These are phyloP conservation scores for Arctium lappa DNA, from an alignment of 129 eudicot genomes.

Conservation along the genomic window DNA sequence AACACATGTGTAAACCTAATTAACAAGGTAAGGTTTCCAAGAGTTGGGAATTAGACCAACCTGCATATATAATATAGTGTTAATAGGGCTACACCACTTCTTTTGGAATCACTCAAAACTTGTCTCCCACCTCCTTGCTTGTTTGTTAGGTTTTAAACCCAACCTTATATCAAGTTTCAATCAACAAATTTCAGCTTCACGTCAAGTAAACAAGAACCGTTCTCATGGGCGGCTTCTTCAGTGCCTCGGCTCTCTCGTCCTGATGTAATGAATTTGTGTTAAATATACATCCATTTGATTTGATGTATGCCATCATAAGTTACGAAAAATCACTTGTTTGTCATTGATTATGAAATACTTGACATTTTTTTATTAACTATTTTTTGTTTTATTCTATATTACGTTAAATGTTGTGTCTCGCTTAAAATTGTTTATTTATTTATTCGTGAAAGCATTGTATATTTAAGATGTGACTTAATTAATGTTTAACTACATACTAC, in stretches of 20 bases:
- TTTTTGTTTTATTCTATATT: no score
- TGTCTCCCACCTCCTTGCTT: constrained; percentile 26
- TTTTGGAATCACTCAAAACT: neutral
- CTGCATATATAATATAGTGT: neutral
- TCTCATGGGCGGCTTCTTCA: neutral
- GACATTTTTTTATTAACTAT: no score
- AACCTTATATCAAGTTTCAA: neutral
- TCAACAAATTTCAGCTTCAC: neutral
- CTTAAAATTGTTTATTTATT: no score
- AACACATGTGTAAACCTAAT: neutral
- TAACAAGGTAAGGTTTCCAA: constrained; percentile 1
- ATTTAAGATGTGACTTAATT: no score
- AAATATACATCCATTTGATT: no score
- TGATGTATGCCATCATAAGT: neutral
- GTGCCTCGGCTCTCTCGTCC: neutral
- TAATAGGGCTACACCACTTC: neutral
- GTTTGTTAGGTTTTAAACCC: constrained; percentile 21
- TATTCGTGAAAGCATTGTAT: neutral
- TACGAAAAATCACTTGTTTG: no score
- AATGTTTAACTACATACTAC: no score
- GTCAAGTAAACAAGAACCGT: neutral
- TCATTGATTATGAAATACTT: neutral
- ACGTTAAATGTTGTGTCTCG: neutral
- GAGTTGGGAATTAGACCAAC: constrained; percentile 20
- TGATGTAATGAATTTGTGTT: neutral